Base-by-base conservation (phyloP, 306 rosid genomes). In the Carpinus viminea region DNA sequence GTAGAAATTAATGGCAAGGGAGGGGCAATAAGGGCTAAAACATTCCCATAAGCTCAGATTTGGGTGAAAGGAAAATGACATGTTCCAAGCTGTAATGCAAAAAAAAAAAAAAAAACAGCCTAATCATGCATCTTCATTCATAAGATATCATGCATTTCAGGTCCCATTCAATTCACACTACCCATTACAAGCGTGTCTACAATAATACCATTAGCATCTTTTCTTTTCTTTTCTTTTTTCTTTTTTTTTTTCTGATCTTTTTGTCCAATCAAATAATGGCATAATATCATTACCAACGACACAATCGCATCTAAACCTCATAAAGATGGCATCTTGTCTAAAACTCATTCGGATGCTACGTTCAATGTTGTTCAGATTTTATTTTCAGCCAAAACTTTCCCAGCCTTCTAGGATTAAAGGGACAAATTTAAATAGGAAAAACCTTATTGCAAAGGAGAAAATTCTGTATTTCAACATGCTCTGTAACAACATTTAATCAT, bases 21-120 rank as follows among this genome's bases (percentile, higher is more conserved):
- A 51, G 43, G 70, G 7, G 70, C 18, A 10, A 17, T 34, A 34
- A 18, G 20, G 20, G 18, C 7, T 36, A 20, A 65, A 36, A 34
- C 24, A 12, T 18, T 31, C 34, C 12, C 48, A 65, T 17, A 34
- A 41, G n/a, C 11, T 56, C 21, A 9, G 48, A 17, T 16, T 65
- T 65, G 70, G 70, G 38, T 65, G 46, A 8, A 65, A 18, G 70
- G 46, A 15, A 17, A 65, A 34, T 65, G 48, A 36, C 15, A 34
- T 65, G 70, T 16, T 4, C 71, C n/a, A 38, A 66, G 50, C 50
- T 66, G 50, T 38, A 66, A 66, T 66, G 71, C 26, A 66, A 66
- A n/a, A 66, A 11, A 65, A 66, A 66, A 66, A 66, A n/a, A 66
- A 11, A 65, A 66, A 66, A 66, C 4, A 66, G 71, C 71, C 50